phyloP scores from a whole-genome alignment of 2,329 filamentous ascomycete genomes.

The Ilyonectria robusta region DNA sequence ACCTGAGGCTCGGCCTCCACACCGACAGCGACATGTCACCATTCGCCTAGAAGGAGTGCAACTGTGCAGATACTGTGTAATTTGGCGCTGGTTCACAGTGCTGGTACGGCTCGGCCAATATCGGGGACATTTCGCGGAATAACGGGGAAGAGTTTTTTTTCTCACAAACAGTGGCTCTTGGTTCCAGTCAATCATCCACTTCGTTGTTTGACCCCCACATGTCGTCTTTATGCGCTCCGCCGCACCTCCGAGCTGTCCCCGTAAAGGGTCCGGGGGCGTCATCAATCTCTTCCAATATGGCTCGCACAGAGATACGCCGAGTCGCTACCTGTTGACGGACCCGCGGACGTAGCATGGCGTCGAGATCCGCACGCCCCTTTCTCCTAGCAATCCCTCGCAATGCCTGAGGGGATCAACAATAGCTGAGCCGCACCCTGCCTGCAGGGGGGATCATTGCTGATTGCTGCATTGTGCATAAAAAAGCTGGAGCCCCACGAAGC shows the following conservation, averaged over 20 bases:
- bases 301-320: slow-evolving; percentile 14
- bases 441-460: slow-evolving; percentile 43
- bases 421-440: slow-evolving; percentile 43
- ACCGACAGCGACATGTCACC: slow-evolving; percentile 30
- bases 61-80: slow-evolving; percentile 34
- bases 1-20: slow-evolving; percentile 41
- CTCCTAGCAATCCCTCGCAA: slow-evolving; percentile 12
- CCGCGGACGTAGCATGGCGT: slow-evolving; percentile 6
- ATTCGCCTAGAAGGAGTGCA: slow-evolving; percentile 16
- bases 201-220: slow-evolving; percentile 26
- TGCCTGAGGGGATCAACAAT: slow-evolving; percentile 18
- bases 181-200: slow-evolving; percentile 13
- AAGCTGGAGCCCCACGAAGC: slow-evolving; percentile 48
- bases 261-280: slow-evolving; percentile 5
- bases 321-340: not conserved
- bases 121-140: slow-evolving; percentile 39
- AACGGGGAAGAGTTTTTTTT: slow-evolving; percentile 30
- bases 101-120: slow-evolving; percentile 44
- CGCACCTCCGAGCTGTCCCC: slow-evolving; percentile 10
- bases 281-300: slow-evolving; percentile 5
- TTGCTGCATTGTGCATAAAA: slow-evolving; percentile 43
- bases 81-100: slow-evolving; percentile 18
- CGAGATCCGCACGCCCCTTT: slow-evolving; percentile 15
- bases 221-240: slow-evolving; percentile 26
- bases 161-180: not conserved